Evolutionary conservation across 2,329 filamentous ascomycete species (phyloP).

Genomic region (Lachnellula willkommii): DNA sequence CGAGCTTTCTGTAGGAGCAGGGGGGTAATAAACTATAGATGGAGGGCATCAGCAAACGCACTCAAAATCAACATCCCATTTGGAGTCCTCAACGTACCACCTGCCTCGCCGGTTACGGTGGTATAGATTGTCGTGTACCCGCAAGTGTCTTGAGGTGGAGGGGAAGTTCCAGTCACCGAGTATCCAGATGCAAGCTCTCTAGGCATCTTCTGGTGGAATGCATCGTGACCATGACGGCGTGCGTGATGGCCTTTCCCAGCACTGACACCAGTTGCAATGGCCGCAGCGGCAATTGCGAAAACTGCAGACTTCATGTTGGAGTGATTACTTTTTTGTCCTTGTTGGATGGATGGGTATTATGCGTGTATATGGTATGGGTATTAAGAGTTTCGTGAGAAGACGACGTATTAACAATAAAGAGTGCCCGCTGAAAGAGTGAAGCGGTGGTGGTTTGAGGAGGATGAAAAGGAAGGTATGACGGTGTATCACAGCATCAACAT

Average conservation of each 20-base stretch:
- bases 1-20: slow-evolving; percentile 20
- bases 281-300: slow-evolving; percentile 58
- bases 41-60: slow-evolving; percentile 1
- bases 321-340: slow-evolving; percentile 17
- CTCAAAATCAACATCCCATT: slow-evolving; percentile 16
- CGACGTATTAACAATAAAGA: slow-evolving; percentile 45
- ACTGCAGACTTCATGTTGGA: slow-evolving; percentile 69
- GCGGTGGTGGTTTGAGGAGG: slow-evolving; percentile 47
- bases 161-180: slow-evolving; percentile 20
- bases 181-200: slow-evolving; percentile 17
- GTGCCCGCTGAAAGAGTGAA: slow-evolving; percentile 87
- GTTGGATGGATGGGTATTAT: not conserved
- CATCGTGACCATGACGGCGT: slow-evolving; percentile 58
- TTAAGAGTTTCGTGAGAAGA: slow-evolving; percentile 2
- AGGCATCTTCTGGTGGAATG: slow-evolving; percentile 48
- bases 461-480: slow-evolving; percentile 40
- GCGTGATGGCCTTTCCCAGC: slow-evolving; percentile 45
- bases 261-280: slow-evolving; percentile 50
- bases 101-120: slow-evolving; percentile 62
- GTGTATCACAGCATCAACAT: slow-evolving; percentile 49
- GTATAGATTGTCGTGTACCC: slow-evolving; percentile 70
- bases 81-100: slow-evolving; percentile 45
- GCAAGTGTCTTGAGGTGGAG: slow-evolving; percentile 41
- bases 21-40: slow-evolving; percentile 23
- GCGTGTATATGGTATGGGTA: too few species aligned